Conservation (phyloP, 306 rosid species). For the Acacia acuminata region DNA sequence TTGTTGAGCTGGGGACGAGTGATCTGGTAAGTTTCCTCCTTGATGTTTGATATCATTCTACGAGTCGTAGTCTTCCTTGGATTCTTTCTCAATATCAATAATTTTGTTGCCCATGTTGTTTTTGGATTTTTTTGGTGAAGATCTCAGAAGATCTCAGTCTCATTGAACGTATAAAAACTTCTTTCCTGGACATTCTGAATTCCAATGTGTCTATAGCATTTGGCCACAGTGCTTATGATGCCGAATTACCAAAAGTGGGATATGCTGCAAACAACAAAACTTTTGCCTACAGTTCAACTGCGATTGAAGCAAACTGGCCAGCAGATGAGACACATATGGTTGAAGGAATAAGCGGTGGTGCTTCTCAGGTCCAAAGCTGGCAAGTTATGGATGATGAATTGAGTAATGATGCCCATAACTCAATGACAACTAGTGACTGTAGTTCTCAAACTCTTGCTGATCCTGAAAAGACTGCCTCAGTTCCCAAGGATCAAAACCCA, state of each 20-base stretch:
- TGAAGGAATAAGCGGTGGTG: constrained; percentile 49
- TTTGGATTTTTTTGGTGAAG: constrained; percentile 39
- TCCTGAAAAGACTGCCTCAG: constrained; percentile 46
- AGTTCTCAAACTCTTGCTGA: constrained; percentile 70
- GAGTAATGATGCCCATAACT: constrained; percentile 61
- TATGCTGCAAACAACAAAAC: constrained; percentile 39
- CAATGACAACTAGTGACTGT: constrained; percentile 79
- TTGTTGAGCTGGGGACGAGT: constrained; percentile 70
- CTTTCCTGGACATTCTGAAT: constrained; percentile 52
- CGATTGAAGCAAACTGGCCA: constrained; percentile 42
- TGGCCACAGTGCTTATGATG: constrained; percentile 45
- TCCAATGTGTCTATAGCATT: constrained; percentile 29
- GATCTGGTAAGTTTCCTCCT: constrained; percentile 50
- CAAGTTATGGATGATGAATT: constrained; percentile 69
- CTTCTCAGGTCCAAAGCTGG: constrained; percentile 79
- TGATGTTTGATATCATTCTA: background rate
- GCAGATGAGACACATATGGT: constrained; percentile 50
- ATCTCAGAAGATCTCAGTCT: constrained; percentile 67
- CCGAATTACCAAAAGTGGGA: constrained; percentile 39
- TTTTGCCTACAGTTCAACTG: constrained; percentile 64
- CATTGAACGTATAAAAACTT: constrained; percentile 55
- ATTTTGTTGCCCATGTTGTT: constrained; percentile 7
- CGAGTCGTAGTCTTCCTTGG: background rate
- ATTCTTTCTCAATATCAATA: background rate
- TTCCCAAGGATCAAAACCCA: constrained; percentile 34